These are phyloP conservation scores for Clarireedia monteithiana DNA, from an alignment of 2,329 filamentous ascomycete species.

Conservation along the genomic window DNA sequence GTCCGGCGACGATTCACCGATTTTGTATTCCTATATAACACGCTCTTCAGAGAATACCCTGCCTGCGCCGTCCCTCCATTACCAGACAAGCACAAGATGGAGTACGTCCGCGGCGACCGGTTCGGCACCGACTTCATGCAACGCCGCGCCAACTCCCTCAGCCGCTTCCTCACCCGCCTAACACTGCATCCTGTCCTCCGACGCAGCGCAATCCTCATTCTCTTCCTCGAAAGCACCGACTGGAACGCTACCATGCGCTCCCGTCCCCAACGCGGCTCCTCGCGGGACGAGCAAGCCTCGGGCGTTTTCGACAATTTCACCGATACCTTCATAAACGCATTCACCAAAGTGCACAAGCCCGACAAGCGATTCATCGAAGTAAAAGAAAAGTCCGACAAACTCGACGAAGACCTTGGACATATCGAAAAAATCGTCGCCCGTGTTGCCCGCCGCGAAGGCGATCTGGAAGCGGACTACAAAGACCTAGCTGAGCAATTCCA, in stretches of 20 bases:
- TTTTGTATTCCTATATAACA: constrained; percentile 94
- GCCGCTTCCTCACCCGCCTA: constrained; percentile 82
- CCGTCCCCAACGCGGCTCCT: constrained; percentile 59
- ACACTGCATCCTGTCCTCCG: constrained; percentile 84
- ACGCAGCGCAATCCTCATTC: constrained; percentile 71
- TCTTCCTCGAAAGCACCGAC: constrained; percentile 85
- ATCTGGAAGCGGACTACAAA: constrained; percentile 79
- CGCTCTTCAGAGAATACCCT: constrained; percentile 78
- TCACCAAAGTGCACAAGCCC: constrained; percentile 91
- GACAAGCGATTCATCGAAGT: constrained; percentile 94
- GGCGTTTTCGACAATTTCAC: constrained; percentile 93
- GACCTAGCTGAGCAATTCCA: constrained; percentile 94
- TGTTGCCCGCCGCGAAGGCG: constrained; percentile 78
- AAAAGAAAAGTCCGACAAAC: constrained; percentile 82
- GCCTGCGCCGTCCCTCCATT: constrained; percentile 89
- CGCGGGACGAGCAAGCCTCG: constrained; percentile 42
- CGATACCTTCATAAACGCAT: constrained; percentile 94
- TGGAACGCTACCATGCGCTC: constrained; percentile 96
- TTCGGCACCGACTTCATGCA: constrained; percentile 90
- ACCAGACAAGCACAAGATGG: constrained; percentile 98
- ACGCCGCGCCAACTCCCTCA: constrained; percentile 79
- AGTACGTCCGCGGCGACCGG: constrained; percentile 92
- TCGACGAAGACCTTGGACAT: constrained; percentile 86
- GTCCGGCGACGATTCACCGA: constrained; percentile 93
- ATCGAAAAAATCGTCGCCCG: constrained; percentile 94